Base-by-base conservation (phyloP, 257 asterid species). In the Solanum appendiculatum region DNA sequence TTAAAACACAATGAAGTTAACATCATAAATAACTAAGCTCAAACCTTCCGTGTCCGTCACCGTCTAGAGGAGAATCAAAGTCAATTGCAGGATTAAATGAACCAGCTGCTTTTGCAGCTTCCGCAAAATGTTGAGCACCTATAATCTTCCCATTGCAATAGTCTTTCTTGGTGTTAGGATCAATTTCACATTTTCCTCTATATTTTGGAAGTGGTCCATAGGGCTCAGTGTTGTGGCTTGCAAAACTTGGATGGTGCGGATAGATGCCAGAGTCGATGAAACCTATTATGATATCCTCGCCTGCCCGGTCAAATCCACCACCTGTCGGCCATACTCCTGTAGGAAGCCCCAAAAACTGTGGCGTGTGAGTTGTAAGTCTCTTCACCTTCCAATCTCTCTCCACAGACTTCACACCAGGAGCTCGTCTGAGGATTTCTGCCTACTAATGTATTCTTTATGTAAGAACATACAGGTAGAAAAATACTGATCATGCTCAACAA, bases 41-140 rank as follows among this genome's bases (percentile, higher is more conserved):
- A 56, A 87, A 97, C 99, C 99, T 97, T 93, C 99, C 99, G 86
- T 97, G 99, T 42, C 99, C 99, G 92, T 97, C 99, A 20, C 99
- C 99, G 80, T 97, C 99, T 39, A 96, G 89, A 31, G 98, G 97
- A 89, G 98, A 96, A 93, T 95, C 99, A 73, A 91, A 97, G 87
- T 97, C 99, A 25, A 94, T 29, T 5, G 90, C 93, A 9, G 98
- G 91, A 91, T 97, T 97, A 88, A 96, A 97, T 86, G 94, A 94
- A 88, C 99, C 99, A 64, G 99, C 95, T 64, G 92, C 91, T 92
- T 96, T 97, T 86, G 99, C 99, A 81, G 99, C 99, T 92, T 92
- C 93, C 12, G 97, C 98, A 89, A 97, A 97, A 93, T 97, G 99
- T 89, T 93, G 99, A 87, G 99, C 99, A 88, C 99, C 99, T 88